Conservation (phyloP, 2,329 filamentous ascomycete species). For the Aspergillus thermomutatus region DNA sequence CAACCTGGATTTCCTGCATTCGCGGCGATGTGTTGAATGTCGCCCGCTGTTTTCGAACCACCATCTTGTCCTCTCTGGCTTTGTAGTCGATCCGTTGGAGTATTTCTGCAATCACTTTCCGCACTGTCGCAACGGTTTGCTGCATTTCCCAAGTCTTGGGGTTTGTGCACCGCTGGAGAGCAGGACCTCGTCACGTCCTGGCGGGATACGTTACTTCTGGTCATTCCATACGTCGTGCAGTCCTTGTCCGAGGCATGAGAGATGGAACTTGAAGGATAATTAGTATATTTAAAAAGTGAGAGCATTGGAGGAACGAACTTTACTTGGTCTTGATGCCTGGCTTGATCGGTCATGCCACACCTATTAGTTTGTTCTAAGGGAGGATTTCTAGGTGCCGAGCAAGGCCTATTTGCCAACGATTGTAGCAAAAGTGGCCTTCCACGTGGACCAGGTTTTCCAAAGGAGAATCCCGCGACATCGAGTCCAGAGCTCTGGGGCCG, state of each 20-base stretch:
- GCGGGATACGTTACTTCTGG: no score
- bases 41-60: not conserved
- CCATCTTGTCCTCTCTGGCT: not conserved
- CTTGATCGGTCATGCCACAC: not conserved
- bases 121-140: not conserved
- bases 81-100: not conserved
- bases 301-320: not conserved
- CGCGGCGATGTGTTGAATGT: not conserved
- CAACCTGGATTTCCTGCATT: not conserved
- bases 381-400: not conserved
- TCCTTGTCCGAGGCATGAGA: not conserved
- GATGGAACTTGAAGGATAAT: not conserved
- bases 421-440: slow-evolving; percentile 23
- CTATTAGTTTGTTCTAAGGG: not conserved
- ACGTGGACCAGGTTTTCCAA: slow-evolving; percentile 28
- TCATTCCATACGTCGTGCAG: no score
- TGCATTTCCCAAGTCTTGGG: not conserved
- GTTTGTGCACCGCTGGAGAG: not conserved
- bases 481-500: slow-evolving; percentile 30
- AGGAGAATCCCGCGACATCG: slow-evolving; percentile 30
- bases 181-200: no score
- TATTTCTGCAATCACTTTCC: not conserved
- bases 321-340: not conserved
- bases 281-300: not conserved
- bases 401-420: slow-evolving; percentile 7